Base-by-base conservation (phyloP, 2,329 filamentous ascomycete species). In the Epichloe uncinata region DNA sequence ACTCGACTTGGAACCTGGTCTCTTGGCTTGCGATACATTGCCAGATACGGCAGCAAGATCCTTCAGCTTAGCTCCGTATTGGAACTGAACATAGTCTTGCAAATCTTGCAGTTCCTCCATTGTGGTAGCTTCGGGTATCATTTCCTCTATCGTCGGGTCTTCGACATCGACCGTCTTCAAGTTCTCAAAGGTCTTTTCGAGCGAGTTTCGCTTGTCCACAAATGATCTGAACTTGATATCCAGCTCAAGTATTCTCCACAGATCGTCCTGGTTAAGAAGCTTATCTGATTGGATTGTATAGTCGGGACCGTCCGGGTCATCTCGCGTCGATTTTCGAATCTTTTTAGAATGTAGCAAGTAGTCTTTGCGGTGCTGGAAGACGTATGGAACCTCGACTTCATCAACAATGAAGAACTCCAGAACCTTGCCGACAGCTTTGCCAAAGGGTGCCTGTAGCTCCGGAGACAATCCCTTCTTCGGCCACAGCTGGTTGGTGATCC, bases 321-420 rank as follows among this genome's bases (percentile, higher is more conserved):
- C 75, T 15, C 77, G 74, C 30, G 74, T 67, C 62, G 81, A 63
- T 70, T 81, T 75, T 49, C 74, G 69, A 6, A 78, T 75, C 61
- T 87, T 89, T 56, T 83, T 84, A 22, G 86, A 85, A 61, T 97
- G 88, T 50, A 98, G 94, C 42, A 98, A 77, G 62, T 97, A 98
- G 65, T 98, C 93, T 67, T 96, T 95, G 53, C 93, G 87, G 62
- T 98, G 93, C 65, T 96, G 91, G 66, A 96, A 96, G 58, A 98
- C 93, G 65, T 95, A 98, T 0, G 93, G 91, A 1, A 96, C 89
- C 66, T 98, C 93, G 58, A 91, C 88, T 57, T 95, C 87, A 56
- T 97, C 90, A 4, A 91, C 81, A 47, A 95, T 87, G 67, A 98
- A 88, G 63, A 97, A 96, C 60, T 96, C 87, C 38, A 98, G 76